Conservation (phyloP, 768 basidiomycete species). For the Boletus coccyginus region DNA sequence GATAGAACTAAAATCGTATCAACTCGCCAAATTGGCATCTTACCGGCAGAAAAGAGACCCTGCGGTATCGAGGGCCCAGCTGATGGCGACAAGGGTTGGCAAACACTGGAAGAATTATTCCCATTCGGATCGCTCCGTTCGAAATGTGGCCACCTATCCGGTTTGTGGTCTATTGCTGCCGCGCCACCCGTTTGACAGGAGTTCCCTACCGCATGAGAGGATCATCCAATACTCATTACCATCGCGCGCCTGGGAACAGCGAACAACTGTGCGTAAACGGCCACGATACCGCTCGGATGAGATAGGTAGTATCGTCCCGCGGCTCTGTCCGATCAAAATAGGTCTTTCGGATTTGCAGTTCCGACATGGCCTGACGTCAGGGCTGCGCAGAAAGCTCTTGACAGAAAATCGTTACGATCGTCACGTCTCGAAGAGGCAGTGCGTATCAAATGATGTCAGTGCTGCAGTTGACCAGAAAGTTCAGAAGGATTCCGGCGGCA, state of each 20-base stretch:
- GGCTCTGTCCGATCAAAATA: background rate
- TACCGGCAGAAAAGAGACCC: background rate
- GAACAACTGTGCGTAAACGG: background rate
- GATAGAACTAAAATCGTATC: background rate
- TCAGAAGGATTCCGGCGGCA: conserved; percentile 10
- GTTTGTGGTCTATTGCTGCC: conserved; percentile 10
- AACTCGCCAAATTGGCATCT: background rate
- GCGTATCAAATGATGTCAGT: conserved; percentile 26
- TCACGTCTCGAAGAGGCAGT: conserved; percentile 12
- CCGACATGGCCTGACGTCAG: conserved; percentile 24
- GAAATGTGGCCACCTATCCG: background rate
- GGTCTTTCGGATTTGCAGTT: background rate
- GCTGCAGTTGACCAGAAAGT: conserved; percentile 10
- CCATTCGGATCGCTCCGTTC: conserved; percentile 9
- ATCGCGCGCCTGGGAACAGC: background rate
- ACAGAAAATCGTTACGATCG: conserved; percentile 9
- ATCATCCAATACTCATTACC: background rate
- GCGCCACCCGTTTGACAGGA: background rate
- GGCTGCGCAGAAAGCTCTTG: conserved; percentile 18
- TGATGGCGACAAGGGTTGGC: background rate
- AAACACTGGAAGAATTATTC: background rate
- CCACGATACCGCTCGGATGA: background rate
- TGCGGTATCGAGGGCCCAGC: background rate
- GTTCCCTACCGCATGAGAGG: too few species aligned
- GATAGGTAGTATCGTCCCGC: background rate